Evolutionary conservation across 176 grass and related monocot species (phyloP), one percentile per base, ranked within the genome.

Genomic region (Oryza meridionalis): DNA sequence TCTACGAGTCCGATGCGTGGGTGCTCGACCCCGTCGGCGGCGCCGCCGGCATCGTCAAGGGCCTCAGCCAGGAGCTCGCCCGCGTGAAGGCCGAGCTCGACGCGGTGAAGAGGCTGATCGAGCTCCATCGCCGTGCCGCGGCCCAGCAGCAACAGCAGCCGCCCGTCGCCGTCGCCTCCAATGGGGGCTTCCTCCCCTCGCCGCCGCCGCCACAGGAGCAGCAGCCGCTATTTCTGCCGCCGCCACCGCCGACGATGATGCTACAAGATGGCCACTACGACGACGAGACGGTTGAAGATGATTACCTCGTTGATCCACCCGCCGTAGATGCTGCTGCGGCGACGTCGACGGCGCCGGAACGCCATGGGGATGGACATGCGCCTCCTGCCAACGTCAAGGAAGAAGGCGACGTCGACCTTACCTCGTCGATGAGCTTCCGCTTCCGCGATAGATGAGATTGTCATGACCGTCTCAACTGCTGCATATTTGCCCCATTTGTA

Each of bases 1-100:
- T 86, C 1, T 83, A 75, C 68, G 72, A 92, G 75, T 62, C 90
- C 62, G 62, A 51, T 38, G 11, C 27, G 14, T 71, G 86, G 22
- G 65, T 46, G 2, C 14, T 2, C 0, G 81, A 88, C 6, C 86
- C 86, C 61, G 68, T 65, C 47, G 26, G 25, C 32, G 90, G 90
- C 49, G 85, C 86, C 47, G 2, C 6, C 51, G 75, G 69, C 13
- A 13, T 68, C 1, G 15, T 87, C 11, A 2, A 7, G 10, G 21
- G 81, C 2, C 77, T 91, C 35, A 7, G 35, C 9, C 1, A 0
- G 25, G 72, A 59, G 62, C 25, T 86, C 15, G 0, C 17, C 7
- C 29, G 32, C 11, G 4, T 27, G 8, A 9, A 3, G 14, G 26
- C 12, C 79, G 90, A 92, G 13, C 75, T 92, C 22, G 37, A 14